phyloP scores from a whole-genome alignment of 768 basidiomycete species.

The Galerina sulciceps region DNA sequence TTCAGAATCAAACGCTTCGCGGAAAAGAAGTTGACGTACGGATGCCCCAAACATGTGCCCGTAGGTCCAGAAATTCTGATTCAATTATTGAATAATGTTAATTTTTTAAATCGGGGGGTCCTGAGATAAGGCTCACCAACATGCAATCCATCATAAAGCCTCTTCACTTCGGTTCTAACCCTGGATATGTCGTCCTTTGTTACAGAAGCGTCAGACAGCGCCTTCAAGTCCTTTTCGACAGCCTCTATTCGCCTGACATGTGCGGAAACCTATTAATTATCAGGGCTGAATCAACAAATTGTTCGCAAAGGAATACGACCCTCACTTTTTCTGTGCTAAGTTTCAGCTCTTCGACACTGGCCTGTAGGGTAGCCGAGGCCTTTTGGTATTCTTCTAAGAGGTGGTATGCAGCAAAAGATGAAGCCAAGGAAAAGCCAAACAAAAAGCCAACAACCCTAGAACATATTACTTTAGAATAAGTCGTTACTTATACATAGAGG shows the following conservation, averaged over 20 bases:
- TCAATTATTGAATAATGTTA: too few relatives aligned
- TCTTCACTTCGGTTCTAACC: slow-evolving; percentile 83
- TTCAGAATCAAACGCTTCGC: not conserved
- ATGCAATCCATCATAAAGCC: slow-evolving; percentile 82
- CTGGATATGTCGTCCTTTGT: slow-evolving; percentile 82
- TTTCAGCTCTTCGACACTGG: slow-evolving; percentile 87
- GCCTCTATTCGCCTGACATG: slow-evolving; percentile 83
- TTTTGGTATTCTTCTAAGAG: slow-evolving; percentile 89
- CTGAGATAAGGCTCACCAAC: slow-evolving; percentile 54
- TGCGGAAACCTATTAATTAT: slow-evolving; percentile 67
- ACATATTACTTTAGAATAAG: slow-evolving; percentile 5
- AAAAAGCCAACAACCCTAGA: slow-evolving; percentile 81
- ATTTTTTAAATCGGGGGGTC: too few relatives aligned
- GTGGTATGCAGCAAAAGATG: slow-evolving; percentile 85
- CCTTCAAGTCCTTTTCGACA: slow-evolving; percentile 89
- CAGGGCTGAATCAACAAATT: not conserved
- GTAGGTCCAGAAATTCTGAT: slow-evolving; percentile 79
- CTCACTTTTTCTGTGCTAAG: slow-evolving; percentile 79
- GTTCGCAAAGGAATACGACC: not conserved
- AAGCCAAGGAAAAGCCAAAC: slow-evolving; percentile 89
- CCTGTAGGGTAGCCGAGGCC: slow-evolving; percentile 85
- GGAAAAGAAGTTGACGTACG: slow-evolving; percentile 56
- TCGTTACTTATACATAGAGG: slow-evolving; percentile 4
- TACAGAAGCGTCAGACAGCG: slow-evolving; percentile 64
- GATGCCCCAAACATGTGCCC: slow-evolving; percentile 86